These are phyloP conservation scores for Chondrostereum purpureum DNA, from an alignment of 1,284 basidiomycete species.

Conservation along the genomic window DNA sequence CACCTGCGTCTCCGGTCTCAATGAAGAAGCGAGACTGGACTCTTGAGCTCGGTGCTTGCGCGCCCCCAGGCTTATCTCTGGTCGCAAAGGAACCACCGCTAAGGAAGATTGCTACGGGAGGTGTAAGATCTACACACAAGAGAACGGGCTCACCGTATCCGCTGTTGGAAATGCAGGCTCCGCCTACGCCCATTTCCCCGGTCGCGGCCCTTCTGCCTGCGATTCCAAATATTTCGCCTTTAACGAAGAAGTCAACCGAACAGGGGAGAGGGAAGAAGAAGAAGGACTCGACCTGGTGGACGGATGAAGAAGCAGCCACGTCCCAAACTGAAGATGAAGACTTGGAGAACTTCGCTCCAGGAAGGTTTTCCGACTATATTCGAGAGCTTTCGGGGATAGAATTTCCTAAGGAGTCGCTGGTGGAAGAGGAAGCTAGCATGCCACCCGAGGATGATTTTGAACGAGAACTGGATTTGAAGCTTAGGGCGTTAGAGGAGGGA, in stretches of 20 bases:
- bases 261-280: background rate
- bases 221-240: background rate
- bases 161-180: background rate
- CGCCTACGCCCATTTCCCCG: background rate
- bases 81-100: no score
- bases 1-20: background rate
- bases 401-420: no score
- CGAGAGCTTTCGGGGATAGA: background rate
- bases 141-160: background rate
- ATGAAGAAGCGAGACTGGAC: background rate
- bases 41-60: background rate
- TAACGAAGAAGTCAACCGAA: background rate
- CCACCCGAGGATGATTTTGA: no score
- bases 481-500: background rate
- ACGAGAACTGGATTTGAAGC: background rate
- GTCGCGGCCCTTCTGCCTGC: background rate
- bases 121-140: background rate
- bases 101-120: background rate
- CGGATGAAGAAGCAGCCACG: background rate
- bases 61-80: no score
- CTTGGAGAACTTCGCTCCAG: background rate
- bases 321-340: background rate
- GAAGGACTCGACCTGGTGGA: background rate
- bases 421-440: no score
- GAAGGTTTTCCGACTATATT: background rate